Evolutionary conservation across 257 asterid genomes (phyloP).

Genomic region (Solanum commersonii): DNA sequence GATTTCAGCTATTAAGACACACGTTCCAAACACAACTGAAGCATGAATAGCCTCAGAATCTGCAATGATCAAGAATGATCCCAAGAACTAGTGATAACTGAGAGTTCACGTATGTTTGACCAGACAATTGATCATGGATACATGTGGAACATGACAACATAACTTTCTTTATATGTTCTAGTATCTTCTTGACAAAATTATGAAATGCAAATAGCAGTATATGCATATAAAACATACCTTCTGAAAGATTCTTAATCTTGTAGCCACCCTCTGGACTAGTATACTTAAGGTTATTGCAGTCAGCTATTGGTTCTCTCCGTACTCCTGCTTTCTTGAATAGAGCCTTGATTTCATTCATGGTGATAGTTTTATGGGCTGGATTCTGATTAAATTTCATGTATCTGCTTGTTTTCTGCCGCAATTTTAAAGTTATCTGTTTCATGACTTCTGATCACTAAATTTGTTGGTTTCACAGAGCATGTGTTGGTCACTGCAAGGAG

Average conservation of each 20-base stretch:
- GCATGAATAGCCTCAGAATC: neutral
- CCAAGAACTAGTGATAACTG: neutral
- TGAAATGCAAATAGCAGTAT: neutral
- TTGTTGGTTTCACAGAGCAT: conserved; percentile 40
- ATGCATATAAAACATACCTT: neutral
- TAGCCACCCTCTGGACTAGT: neutral
- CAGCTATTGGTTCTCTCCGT: neutral
- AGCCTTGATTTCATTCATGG: neutral
- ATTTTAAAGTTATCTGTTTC: neutral
- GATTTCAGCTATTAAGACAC: neutral
- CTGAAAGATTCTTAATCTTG: neutral
- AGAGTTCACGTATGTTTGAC: neutral
- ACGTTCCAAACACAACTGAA: neutral
- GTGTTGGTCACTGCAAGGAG: conserved; percentile 66
- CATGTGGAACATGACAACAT: neutral
- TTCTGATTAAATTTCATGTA: neutral
- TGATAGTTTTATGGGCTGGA: neutral
- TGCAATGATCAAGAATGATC: neutral
- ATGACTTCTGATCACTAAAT: neutral
- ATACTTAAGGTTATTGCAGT: neutral
- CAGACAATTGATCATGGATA: neutral
- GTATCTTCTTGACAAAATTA: neutral
- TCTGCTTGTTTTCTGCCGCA: neutral
- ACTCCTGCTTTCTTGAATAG: neutral
- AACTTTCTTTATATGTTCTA: neutral